Evolutionary conservation across 352 stramenopile species (phyloP).

Genomic region (Aphanomyces euteiches): DNA sequence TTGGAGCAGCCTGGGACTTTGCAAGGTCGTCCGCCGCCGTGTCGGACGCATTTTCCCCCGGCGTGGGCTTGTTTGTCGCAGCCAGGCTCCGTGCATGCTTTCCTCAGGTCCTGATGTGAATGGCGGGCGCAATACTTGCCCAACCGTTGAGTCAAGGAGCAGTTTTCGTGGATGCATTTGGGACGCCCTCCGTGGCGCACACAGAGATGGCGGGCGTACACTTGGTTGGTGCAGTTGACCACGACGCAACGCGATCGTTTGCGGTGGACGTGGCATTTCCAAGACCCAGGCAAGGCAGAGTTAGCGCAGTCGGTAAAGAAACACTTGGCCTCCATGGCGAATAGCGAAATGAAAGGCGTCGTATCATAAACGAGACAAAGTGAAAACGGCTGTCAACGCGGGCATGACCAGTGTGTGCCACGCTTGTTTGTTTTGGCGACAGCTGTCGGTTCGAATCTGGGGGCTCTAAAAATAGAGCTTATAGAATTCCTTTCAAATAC

Average conservation of each 20-base stretch:
- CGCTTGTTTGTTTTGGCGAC: too few relatives aligned
- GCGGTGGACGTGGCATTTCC: constrained; percentile 27
- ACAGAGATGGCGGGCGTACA: constrained; percentile 13
- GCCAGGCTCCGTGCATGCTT: constrained; percentile 40
- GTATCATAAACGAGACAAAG: too few relatives aligned
- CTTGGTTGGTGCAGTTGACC: constrained; percentile 1
- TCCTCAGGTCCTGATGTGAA: constrained; percentile 38
- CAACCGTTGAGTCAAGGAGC: constrained; percentile 36
- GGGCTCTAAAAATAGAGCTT: too few relatives aligned
- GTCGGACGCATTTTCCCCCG: constrained; percentile 51
- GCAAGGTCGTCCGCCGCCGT: constrained; percentile 55
- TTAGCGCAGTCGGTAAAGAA: not conserved
- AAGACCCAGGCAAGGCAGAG: not conserved
- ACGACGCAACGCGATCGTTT: constrained; percentile 2
- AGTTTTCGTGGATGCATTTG: not conserved
- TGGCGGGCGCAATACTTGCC: constrained; percentile 53
- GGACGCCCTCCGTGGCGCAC: not conserved
- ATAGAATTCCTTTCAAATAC: too few relatives aligned
- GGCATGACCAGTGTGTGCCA: too few relatives aligned
- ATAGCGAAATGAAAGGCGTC: too few relatives aligned
- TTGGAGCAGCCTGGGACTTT: constrained; percentile 40
- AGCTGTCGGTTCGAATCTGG: too few relatives aligned
- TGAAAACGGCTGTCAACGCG: too few relatives aligned
- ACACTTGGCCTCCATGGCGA: not conserved
- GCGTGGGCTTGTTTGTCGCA: constrained; percentile 62